A percentile compares a stretch with the other conserved stretches of the same genome.
These are phyloP conservation scores for Pleurostoma richardsiae DNA, from an alignment of 2,329 filamentous ascomycete genomes.

Conservation along the genomic window DNA sequence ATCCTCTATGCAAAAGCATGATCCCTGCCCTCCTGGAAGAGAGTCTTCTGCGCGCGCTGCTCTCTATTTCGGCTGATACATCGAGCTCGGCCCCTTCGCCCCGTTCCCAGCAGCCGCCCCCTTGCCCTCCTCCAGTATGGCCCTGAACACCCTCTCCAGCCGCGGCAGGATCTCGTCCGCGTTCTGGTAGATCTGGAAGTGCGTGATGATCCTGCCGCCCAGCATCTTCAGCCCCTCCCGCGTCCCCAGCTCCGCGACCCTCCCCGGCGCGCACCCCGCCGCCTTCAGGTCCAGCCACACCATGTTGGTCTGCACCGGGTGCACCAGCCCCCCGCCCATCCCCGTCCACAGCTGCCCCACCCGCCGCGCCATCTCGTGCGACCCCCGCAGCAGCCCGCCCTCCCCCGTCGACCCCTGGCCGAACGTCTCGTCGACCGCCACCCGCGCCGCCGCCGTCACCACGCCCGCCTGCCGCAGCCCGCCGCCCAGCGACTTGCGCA, in stretches of 20 bases:
- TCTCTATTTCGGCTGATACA: conserved; percentile 1
- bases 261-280: conserved; percentile 37
- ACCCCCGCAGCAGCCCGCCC: conserved; percentile 54
- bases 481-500: conserved; percentile 76
- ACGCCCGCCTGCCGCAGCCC: conserved; percentile 74
- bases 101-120: conserved; percentile 1
- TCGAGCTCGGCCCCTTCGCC: neutral
- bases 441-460: conserved; percentile 67
- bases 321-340: conserved; percentile 62
- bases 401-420: conserved; percentile 50
- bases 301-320: conserved; percentile 87
- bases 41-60: no score
- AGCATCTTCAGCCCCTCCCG: conserved; percentile 36
- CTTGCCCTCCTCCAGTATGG: conserved; percentile 19
- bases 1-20: no score
- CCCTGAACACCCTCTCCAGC: conserved; percentile 50
- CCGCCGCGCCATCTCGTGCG: conserved; percentile 57
- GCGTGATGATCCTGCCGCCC: conserved; percentile 38
- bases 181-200: conserved; percentile 58
- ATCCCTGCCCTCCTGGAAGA: no score
- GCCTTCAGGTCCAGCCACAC: conserved; percentile 73
- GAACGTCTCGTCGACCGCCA: conserved; percentile 78
- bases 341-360: conserved; percentile 60
- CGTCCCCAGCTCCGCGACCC: conserved; percentile 31
- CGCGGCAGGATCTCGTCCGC: conserved; percentile 53